Evolutionary conservation across 73 alveolate species (phyloP), one percentile per base, ranked within the genome.

Genomic region (Paramecium primaurelia): DNA sequence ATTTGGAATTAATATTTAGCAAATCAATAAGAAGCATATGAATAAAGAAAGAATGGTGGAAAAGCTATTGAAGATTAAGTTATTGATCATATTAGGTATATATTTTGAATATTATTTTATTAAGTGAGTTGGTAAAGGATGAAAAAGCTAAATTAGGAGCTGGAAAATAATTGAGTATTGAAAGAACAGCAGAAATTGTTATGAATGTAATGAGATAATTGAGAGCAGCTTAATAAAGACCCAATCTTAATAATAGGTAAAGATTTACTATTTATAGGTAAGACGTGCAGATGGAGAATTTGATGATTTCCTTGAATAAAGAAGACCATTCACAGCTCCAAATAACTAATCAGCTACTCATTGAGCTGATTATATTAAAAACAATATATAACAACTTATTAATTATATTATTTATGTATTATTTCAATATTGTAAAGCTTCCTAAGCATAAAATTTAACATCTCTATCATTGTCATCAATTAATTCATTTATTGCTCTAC

Each of bases 361-460:
- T 71, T 89, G 94, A 89, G 86, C 32, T n/a, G 69, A 54, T 54
- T 54, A 54, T 54, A 54, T 54, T 54, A 54, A 54, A 49, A 54
- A 54, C 32, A 54, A 54, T 54, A 25, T 54, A 54, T 64, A 64
- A 64, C 9, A 64, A 28, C 42, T 64, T 64, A 64, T 28, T 12
- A 64, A 32, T 32, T 64, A 64, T 64, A 64, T 32, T 64, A 64
- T 64, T 64, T 64, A 64, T 64, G 84, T 64, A 64, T 28, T 28
- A 32, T 64, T 45, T 80, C 91, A 92, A 83, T 88, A 93, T 88
- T 85, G 90, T 51, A 95, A 94, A 22, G 99, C 98, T 34, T 92
- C 98, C 42, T 91, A 58, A 28, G 99, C 98, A 80, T 83, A 97
- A 89, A 94, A 96, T 45, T 92, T 93, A 25, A 97, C 99, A 90